phyloP scores from a whole-genome alignment of 1,284 basidiomycete species.

The Trichosporon asahii region DNA sequence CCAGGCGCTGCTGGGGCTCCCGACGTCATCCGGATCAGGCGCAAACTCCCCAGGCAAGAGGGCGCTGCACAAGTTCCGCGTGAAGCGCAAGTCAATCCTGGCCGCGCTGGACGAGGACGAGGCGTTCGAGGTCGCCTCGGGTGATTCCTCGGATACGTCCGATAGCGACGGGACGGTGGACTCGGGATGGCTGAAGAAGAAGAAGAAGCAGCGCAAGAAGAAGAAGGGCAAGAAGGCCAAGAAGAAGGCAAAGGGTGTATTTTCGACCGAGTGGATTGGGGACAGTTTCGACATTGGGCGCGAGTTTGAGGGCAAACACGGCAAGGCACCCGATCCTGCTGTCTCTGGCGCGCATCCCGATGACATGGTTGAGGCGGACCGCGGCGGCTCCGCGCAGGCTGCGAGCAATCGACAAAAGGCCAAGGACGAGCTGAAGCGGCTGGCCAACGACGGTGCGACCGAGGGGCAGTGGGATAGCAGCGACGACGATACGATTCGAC shows the following conservation, averaged over 20 bases:
- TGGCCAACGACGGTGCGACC: background rate
- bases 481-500: background rate
- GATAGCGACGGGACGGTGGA: conserved; percentile 1
- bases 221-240: conserved; percentile 24
- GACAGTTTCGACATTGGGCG: conserved; percentile 47
- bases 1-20: conserved; percentile 10
- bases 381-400: background rate
- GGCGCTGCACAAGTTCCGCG: conserved; percentile 23
- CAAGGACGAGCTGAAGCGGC: background rate
- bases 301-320: conserved; percentile 32
- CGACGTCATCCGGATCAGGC: conserved; percentile 5
- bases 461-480: background rate
- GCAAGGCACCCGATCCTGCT: background rate
- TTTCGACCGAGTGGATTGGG: conserved; percentile 39
- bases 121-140: background rate
- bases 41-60: conserved; percentile 3
- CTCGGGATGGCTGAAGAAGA: conserved; percentile 1
- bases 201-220: conserved; percentile 16
- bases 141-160: background rate
- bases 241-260: background rate
- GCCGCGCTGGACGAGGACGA: background rate
- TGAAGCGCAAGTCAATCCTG: conserved; percentile 13
- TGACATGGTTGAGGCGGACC: background rate
- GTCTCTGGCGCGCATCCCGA: background rate
- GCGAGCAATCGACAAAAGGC: background rate